Percentiles rank a stretch among this genome's conserved stretches.
Conservation (phyloP, 192 early-diverging fungal species). For the Podila minutissima region DNA sequence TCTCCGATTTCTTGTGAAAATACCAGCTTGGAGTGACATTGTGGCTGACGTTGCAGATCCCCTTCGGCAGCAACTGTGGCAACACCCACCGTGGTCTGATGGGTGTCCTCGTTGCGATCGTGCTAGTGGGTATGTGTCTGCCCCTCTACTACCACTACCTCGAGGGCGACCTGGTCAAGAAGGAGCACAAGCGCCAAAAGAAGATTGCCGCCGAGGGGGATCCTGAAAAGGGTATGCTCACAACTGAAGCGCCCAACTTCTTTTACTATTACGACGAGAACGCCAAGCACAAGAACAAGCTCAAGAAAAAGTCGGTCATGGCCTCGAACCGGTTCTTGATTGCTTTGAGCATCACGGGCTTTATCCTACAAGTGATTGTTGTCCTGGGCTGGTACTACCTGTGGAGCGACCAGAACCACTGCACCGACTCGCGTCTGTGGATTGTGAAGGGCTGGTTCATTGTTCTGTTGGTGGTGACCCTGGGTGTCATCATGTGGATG, state of each 20-base stretch:
- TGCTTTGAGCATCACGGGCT: background rate
- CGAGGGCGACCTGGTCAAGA: conserved; percentile 6
- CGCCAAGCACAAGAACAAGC: background rate
- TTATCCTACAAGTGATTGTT: conserved; percentile 5
- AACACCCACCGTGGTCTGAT: conserved; percentile 25
- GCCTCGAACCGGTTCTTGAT: conserved; percentile 9
- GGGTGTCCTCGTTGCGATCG: conserved; percentile 8
- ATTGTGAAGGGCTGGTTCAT: conserved; percentile 30
- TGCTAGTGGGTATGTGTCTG: conserved; percentile 11
- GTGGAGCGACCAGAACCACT: conserved; percentile 17
- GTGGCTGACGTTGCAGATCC: conserved; percentile 14
- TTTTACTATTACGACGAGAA: background rate
- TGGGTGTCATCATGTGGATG: conserved; percentile 4
- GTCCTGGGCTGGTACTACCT: conserved; percentile 21
- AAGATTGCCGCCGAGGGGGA: background rate
- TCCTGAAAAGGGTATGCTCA: background rate
- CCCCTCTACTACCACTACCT: conserved; percentile 23
- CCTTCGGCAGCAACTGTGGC: conserved; percentile 20
- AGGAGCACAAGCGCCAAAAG: conserved; percentile 5
- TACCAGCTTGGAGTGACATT: conserved; percentile 14
- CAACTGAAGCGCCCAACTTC: background rate
- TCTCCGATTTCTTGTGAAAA: background rate
- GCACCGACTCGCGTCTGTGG: conserved; percentile 9
- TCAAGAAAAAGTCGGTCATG: conserved; percentile 14
- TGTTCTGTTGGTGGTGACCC: conserved; percentile 6